Evolutionary conservation across 148 eudicot species (phyloP).

Genomic region (Silene uniflora): DNA sequence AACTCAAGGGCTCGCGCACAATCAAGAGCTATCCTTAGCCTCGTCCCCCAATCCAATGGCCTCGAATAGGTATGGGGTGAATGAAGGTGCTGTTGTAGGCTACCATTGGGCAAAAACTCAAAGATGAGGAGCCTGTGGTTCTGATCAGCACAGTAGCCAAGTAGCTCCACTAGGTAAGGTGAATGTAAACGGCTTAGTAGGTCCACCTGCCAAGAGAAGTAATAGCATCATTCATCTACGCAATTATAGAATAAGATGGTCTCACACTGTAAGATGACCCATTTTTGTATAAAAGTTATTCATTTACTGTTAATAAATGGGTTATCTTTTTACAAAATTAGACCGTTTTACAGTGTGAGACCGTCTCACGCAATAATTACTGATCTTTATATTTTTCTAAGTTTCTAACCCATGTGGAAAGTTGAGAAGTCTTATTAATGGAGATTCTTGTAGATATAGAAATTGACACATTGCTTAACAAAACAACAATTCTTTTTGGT

Average conservation of each 20-base stretch:
- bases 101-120: conserved; percentile 75
- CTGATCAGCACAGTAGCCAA: conserved; percentile 95
- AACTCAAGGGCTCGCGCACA: conserved; percentile 89
- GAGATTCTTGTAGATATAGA: conserved; percentile 19
- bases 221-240: neutral
- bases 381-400: no score
- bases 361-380: no score
- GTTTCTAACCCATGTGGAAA: conserved; percentile 20
- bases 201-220: conserved; percentile 62
- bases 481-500: neutral
- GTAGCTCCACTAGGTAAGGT: conserved; percentile 62
- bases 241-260: no score
- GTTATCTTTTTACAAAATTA: no score
- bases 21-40: conserved; percentile 85
- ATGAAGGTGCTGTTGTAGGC: conserved; percentile 64
- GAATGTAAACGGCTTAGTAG: conserved; percentile 73
- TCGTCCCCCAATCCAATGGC: conserved; percentile 65
- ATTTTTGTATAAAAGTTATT: no score
- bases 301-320: no score
- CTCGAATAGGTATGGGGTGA: conserved; percentile 24
- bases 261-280: no score
- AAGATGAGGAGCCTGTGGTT: conserved; percentile 72
- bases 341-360: no score
- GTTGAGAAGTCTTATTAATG: conserved; percentile 23
- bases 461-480: conserved; percentile 13